These are phyloP conservation scores for Sphagnurus paluster DNA, from an alignment of 1,284 basidiomycete genomes.

Conservation along the genomic window DNA sequence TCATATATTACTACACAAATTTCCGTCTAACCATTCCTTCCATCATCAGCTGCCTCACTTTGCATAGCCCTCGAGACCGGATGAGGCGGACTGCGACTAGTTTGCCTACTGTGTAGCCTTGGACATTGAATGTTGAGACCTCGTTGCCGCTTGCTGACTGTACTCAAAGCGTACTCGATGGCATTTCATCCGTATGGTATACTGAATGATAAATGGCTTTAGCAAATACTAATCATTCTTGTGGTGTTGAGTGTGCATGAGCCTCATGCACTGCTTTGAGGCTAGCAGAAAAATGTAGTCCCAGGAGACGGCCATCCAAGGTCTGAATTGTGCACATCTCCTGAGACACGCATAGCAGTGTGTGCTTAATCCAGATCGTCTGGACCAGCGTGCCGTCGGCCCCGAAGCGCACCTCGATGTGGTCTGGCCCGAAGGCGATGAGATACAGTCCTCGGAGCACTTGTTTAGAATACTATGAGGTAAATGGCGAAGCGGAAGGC, in stretches of 20 bases:
- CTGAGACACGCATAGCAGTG: slow-evolving; percentile 10
- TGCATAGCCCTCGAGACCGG: too few relatives aligned
- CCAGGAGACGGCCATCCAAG: slow-evolving; percentile 14
- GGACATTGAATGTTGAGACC: too few relatives aligned
- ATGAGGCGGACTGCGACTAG: too few relatives aligned
- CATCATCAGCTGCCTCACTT: too few relatives aligned
- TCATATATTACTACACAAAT: too few relatives aligned
- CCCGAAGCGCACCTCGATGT: slow-evolving; percentile 12
- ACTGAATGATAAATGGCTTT: background rate
- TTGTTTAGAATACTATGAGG: slow-evolving; percentile 6
- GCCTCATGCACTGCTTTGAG: background rate
- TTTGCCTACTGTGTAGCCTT: too few relatives aligned
- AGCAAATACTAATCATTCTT: background rate
- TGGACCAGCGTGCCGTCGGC: slow-evolving; percentile 10
- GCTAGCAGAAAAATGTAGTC: slow-evolving; percentile 12
- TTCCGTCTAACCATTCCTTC: too few relatives aligned
- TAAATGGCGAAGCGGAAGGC: background rate
- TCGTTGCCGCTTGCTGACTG: too few relatives aligned
- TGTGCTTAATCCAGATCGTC: slow-evolving; percentile 9
- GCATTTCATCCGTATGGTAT: too few relatives aligned
- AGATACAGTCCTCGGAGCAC: slow-evolving; percentile 16
- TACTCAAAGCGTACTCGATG: too few relatives aligned
- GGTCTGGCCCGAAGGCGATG: slow-evolving; percentile 12
- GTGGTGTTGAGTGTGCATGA: background rate
- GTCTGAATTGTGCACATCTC: slow-evolving; percentile 14